Evolutionary conservation across 2,329 filamentous ascomycete species (phyloP), one percentile per base, ranked within the genome.

Genomic region (Claviceps digitariae): DNA sequence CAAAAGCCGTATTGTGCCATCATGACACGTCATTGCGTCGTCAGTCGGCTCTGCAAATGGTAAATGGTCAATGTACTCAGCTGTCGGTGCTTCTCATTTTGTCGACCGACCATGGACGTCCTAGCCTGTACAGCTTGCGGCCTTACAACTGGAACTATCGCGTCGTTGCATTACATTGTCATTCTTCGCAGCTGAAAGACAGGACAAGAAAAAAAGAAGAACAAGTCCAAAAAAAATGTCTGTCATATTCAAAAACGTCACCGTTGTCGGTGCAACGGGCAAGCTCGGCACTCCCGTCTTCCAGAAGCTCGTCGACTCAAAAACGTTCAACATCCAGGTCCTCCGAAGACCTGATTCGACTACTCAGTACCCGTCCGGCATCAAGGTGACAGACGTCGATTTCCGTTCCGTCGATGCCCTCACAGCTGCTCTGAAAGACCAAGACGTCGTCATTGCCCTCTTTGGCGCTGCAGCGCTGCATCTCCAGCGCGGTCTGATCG

Each of bases 391-490:
- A 4, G 61, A 69, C 23, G 63, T 69, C 29, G 72, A 71, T 59
- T 66, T 68, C 48, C 66, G 72, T 15, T 73, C 72, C 1, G 62
- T 73, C 2, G 63, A 71, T 0, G 74, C 75, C 23, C 71, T 85
- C 15, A 72, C 66, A 0, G 57, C 67, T 1, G 76, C 75, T 0
- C 73, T 85, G 49, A 59, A 72, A 51, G 78, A 74, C 51, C 74
- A 81, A 54, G 80, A 84, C 56, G 81, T 75, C 1, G 69, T 83
- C 20, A 63, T 84, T 29, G 64, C 65, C 1, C 60, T 63, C 4
- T 29, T 67, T 44, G 60, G 57, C 12, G 60, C 62, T 21, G 69
- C 70, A 1, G 67, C 72, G 1, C 65, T 80, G 43, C 67, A 67
- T 23, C 54, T 53, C 7, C 67, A 69, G 52, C 40, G 51, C 9